Evolutionary conservation across 192 early-diverging fungal genomes (phyloP).

Genomic region (Spinellus fusiger): DNA sequence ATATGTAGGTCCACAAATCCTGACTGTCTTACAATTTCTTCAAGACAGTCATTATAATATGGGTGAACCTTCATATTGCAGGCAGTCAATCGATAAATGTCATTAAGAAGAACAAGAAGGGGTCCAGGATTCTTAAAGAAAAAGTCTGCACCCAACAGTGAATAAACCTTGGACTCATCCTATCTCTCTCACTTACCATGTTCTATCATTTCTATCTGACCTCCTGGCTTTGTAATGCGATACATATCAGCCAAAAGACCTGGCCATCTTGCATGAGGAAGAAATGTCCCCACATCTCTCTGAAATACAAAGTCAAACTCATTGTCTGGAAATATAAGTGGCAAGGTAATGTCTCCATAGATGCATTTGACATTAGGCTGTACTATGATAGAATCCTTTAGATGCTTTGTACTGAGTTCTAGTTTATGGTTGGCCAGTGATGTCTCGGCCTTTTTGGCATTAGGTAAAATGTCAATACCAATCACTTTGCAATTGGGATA

Average conservation of each 20-base stretch:
- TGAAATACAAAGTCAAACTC: slow-evolving; percentile 24
- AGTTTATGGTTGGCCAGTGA: background rate
- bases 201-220: slow-evolving; percentile 42
- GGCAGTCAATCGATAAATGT: slow-evolving; percentile 15
- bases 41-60: background rate
- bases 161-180: background rate
- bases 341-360: slow-evolving; percentile 18
- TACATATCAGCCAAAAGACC: slow-evolving; percentile 24
- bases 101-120: slow-evolving; percentile 17
- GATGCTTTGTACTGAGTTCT: background rate
- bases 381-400: background rate
- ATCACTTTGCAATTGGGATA: slow-evolving; percentile 16
- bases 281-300: slow-evolving; percentile 7
- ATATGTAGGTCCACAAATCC: slow-evolving; percentile 15
- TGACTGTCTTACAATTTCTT: background rate
- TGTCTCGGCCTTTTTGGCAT: background rate
- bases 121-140: slow-evolving; percentile 19
- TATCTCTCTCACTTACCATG: slow-evolving; percentile 4
- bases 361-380: slow-evolving; percentile 20
- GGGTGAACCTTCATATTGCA: background rate
- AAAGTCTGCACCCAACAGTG: background rate
- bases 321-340: slow-evolving; percentile 20
- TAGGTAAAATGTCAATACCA: slow-evolving; percentile 12
- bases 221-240: slow-evolving; percentile 45
- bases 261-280: slow-evolving; percentile 18